Percentiles rank a stretch among this genome's conserved stretches.
Conservation (phyloP, 176 grass and related monocot genomes). For the Triticum timopheevii region DNA sequence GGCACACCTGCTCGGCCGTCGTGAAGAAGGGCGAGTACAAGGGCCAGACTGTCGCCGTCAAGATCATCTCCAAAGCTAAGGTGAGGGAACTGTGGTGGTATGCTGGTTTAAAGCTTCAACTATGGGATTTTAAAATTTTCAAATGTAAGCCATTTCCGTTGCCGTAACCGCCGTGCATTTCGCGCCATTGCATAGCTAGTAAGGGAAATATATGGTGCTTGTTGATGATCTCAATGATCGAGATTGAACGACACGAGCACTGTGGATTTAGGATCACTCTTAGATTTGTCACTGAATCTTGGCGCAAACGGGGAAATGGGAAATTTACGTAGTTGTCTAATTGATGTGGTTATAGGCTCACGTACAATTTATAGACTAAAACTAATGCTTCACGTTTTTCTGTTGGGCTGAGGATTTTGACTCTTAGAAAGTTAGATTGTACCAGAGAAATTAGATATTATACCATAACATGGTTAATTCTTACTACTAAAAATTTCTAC, state of each 20-base stretch:
- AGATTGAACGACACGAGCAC: background rate
- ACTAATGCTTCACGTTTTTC: background rate
- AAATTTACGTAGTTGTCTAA: background rate
- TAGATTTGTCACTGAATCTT: background rate
- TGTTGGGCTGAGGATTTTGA: background rate
- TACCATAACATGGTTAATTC: background rate
- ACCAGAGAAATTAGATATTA: background rate
- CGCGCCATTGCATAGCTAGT: slow-evolving; percentile 18
- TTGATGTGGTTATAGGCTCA: background rate
- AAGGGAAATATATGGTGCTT: background rate
- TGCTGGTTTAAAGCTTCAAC: slow-evolving; percentile 14
- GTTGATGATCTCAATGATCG: background rate
- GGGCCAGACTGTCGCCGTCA: slow-evolving; percentile 85
- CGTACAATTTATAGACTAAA: background rate
- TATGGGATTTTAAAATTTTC: slow-evolving; percentile 11
- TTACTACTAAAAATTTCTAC: slow-evolving; percentile 7
- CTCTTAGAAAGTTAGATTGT: background rate
- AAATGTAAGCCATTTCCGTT: background rate
- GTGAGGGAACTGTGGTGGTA: slow-evolving; percentile 33
- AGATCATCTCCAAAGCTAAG: slow-evolving; percentile 98
- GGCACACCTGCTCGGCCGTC: slow-evolving; percentile 81
- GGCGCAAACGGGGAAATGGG: background rate
- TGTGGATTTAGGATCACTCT: slow-evolving; percentile 1
- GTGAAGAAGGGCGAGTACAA: slow-evolving; percentile 90
- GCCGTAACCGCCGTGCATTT: background rate